Evolutionary conservation across 768 basidiomycete species (phyloP), one percentile per base, ranked within the genome.

Genomic region (Macrolepiota fuliginosa): DNA sequence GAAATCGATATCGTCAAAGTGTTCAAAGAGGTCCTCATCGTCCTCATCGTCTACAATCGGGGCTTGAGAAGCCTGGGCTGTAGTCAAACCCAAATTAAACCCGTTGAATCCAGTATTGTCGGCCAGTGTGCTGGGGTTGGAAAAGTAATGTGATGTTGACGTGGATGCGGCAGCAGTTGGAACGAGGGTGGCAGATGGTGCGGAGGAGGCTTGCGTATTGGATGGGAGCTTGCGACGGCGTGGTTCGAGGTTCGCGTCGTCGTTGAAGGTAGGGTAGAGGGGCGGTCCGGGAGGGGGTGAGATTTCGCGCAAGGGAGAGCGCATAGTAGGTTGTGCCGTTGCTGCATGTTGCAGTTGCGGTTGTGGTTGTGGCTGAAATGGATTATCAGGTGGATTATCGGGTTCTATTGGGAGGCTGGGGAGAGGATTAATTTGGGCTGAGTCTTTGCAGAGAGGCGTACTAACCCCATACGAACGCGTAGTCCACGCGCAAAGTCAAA

Each of bases 391-490:
- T 36, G 74, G 65, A 45, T 67, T 52, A n/a, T 63, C 69, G 52
- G 13, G 61, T 46, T 56, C 57, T 50, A 51, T 24, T 49, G 25
- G 51, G 22, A 67, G 52, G 32, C 53, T 57, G 13, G 27, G 46
- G 27, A 11, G 55, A 62, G 40, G 35, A 39, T 32, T 40, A 29
- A 40, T 35, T 63, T 46, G 15, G 2, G 17, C n/a, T 5, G 13
- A 7, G 36, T 19, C 32, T 56, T n/a, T 11, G n/a, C 10, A 53
- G 27, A 22, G 13, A 35, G 19, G 45, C 35, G 42, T n/a, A 68
- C 83, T 70, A 72, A 92, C 94, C 91, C 87, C 69, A 94, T 73
- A 58, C 92, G 83, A 42, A 72, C 68, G 51, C 82, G 80, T 19
- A 96, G 77, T 25, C 83, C 79, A 46, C 80, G 77, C 10, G 84